Percentiles rank a stretch among this genome's conserved stretches.
Conservation (phyloP, 2,329 filamentous ascomycete species). For the Camillea tinctor region DNA sequence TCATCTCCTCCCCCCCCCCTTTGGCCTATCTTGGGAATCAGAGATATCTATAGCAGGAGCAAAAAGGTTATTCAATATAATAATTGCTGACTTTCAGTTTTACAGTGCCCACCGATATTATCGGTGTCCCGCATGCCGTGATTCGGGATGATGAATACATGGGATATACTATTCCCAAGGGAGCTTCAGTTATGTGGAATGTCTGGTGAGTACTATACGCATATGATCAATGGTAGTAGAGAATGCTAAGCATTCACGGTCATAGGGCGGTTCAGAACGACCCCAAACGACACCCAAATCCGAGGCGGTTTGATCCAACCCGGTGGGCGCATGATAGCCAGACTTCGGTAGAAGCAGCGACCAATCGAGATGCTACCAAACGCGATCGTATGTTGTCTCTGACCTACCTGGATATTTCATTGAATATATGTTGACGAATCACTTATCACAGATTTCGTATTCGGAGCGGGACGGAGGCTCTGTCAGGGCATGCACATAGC, state of each 20-base stretch:
- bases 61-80: no score
- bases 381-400: conserved; percentile 27
- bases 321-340: conserved; percentile 26
- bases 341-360: conserved; percentile 31
- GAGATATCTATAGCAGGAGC: no score
- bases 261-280: conserved; percentile 46
- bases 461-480: conserved; percentile 35
- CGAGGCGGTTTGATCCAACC: conserved; percentile 41
- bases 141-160: conserved; percentile 36
- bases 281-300: conserved; percentile 37
- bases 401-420: conserved; percentile 42
- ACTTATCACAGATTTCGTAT: conserved; percentile 24
- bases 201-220: conserved; percentile 32
- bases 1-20: no score
- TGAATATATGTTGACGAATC: conserved; percentile 27
- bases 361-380: conserved; percentile 28
- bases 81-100: no score
- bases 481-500: conserved; percentile 45
- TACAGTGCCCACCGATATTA: conserved; percentile 37
- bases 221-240: neutral
- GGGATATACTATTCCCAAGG: conserved; percentile 42
- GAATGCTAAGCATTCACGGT: neutral
- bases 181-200: conserved; percentile 39
- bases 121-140: conserved; percentile 38
- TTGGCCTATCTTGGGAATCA: no score